Percentiles rank a stretch among this genome's conserved stretches.
Conservation (phyloP, 331 rosid species). For the Quercus phellos region DNA sequence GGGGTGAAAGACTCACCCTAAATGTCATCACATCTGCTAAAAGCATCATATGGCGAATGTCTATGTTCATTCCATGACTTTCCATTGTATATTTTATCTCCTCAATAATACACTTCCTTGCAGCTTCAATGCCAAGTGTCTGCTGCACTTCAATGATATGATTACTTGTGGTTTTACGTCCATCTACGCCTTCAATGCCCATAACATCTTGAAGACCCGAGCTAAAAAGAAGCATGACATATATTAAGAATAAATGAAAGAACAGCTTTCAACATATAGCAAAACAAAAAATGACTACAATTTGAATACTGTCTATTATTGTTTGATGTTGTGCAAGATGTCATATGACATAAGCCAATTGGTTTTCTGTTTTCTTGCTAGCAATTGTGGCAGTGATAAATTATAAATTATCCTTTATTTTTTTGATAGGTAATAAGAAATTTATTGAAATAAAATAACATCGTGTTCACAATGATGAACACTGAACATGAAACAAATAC, state of each 20-base stretch:
- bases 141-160: conserved; percentile 71
- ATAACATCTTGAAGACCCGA: conserved; percentile 71
- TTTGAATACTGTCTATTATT: neutral
- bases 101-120: conserved; percentile 71
- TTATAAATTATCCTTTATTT: neutral
- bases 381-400: neutral
- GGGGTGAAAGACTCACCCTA: conserved; percentile 48
- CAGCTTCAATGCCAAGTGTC: conserved; percentile 88
- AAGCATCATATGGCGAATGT: conserved; percentile 91
- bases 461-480: too few relatives aligned
- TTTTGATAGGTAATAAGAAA: too few relatives aligned
- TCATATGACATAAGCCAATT: neutral
- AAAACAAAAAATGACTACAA: neutral
- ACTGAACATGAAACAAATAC: too few relatives aligned
- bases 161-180: conserved; percentile 63
- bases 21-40: conserved; percentile 90
- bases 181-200: conserved; percentile 83
- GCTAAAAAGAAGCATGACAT: conserved; percentile 30
- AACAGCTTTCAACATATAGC: neutral
- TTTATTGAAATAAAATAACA: too few relatives aligned
- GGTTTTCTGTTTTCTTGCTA: neutral
- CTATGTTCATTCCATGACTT: conserved; percentile 82
- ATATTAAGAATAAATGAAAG: conserved; percentile 1
- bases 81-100: conserved; percentile 77
- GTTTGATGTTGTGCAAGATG: neutral